phyloP scores from a whole-genome alignment of 345 rosid species.

The Eucalyptus tenuipes region DNA sequence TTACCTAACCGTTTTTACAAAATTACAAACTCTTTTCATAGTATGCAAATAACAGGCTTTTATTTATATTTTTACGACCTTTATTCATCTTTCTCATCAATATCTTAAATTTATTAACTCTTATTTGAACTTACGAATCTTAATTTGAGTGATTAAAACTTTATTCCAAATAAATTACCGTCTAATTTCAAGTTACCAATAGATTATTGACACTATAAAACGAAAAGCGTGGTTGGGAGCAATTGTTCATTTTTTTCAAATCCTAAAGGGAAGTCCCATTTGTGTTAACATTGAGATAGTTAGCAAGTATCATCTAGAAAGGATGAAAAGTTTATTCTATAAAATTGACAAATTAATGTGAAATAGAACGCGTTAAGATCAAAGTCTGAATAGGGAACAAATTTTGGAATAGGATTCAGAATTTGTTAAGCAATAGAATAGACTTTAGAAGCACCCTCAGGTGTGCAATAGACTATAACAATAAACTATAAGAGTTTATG shows the following conservation, averaged over 20 bases:
- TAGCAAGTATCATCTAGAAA: too few relatives aligned
- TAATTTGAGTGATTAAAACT: background rate
- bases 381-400: rapidly evolving
- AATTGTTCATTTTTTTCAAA: background rate
- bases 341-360: too few relatives aligned
- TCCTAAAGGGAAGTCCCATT: background rate
- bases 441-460: rapidly evolving
- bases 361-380: rapidly evolving
- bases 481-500: too few relatives aligned
- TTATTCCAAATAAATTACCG: background rate
- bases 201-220: background rate
- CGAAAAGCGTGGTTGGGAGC: background rate
- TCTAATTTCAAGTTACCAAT: background rate
- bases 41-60: background rate
- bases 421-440: too few relatives aligned
- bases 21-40: background rate
- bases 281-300: background rate
- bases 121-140: background rate
- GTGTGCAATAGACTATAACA: too few relatives aligned
- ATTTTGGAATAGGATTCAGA: too few relatives aligned
- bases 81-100: background rate
- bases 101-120: background rate
- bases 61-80: background rate
- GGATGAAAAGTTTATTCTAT: too few relatives aligned
- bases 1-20: background rate